Evolutionary conservation across 805 yeast species (phyloP).

Genomic region (Metschnikowia picachoensis): DNA sequence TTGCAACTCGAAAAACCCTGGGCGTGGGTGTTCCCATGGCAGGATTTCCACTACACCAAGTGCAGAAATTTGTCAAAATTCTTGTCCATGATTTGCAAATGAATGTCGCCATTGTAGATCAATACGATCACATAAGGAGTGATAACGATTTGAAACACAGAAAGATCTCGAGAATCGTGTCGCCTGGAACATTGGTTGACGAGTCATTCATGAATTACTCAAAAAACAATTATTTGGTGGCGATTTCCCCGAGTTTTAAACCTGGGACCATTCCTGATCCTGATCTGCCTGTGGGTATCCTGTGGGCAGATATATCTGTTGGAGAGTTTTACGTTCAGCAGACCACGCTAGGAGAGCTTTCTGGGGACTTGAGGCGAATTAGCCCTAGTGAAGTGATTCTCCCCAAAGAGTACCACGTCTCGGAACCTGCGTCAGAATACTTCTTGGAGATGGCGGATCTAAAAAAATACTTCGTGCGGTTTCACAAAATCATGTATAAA

Average conservation of each 20-base stretch:
- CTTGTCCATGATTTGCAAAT: conserved; percentile 66
- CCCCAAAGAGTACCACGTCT: conserved; percentile 40
- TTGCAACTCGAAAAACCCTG: conserved; percentile 53
- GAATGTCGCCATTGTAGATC: conserved; percentile 83
- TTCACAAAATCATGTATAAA: conserved; percentile 34
- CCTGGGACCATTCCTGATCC: conserved; percentile 38
- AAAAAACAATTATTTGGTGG: conserved; percentile 65
- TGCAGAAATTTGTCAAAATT: conserved; percentile 68
- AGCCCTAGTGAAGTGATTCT: conserved; percentile 77
- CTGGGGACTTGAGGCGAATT: conserved; percentile 72
- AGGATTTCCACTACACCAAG: conserved; percentile 76
- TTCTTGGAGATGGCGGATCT: conserved; percentile 55
- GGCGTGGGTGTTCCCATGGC: conserved; percentile 65
- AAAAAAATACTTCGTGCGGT: conserved; percentile 57
- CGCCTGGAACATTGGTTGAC: conserved; percentile 91
- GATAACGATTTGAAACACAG: conserved; percentile 48
- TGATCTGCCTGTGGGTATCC: conserved; percentile 55
- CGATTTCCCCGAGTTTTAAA: conserved; percentile 44
- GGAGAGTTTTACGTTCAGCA: conserved; percentile 74
- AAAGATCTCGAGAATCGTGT: conserved; percentile 71
- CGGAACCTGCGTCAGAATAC: conserved; percentile 47
- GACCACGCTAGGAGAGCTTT: conserved; percentile 53
- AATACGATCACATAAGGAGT: conserved; percentile 30
- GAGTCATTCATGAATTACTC: conserved; percentile 76
- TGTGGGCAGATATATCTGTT: conserved; percentile 87